Evolutionary conservation across 169 alveolate species (phyloP), one percentile per base, ranked within the genome.

Genomic region (Eimeria nieschulzi): DNA sequence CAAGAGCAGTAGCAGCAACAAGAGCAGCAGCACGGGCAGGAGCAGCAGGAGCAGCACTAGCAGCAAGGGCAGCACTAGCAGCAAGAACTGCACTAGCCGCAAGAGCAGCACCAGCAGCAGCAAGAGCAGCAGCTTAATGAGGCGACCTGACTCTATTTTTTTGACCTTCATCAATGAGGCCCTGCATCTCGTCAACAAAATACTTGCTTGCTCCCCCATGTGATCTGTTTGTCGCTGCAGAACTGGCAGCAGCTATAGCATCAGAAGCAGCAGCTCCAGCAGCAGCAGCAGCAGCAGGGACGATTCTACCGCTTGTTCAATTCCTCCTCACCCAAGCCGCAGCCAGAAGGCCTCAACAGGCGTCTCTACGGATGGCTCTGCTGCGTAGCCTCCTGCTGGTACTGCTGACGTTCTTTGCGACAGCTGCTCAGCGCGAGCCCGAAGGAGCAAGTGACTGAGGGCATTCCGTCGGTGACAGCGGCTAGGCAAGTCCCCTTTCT

Each of bases 331-430:
- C 12, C 46, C 25, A 26, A 15, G 76, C 17, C 46, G 56, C 33
- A 26, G 39, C 66, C 64, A 19, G 25, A 7, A 64, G 64, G 25
- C 64, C 64, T 75, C 83, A 8, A 64, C 83, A 9, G 21, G 64
- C 15, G 83, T 53, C 51, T 59, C 83, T 51, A n/a, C 83, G 55
- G 59, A 17, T 33, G 83, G 39, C 51, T 33, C 83, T 75, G 83
- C 83, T 75, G 83, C 83, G 12, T 64, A 39, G 23, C 2, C 23
- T 15, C 15, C 83, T 39, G 59, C 83, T 6, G 25, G 64, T 51
- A 12, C 66, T 75, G 83, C 83, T 51, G 83, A 33, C n/a, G 66
- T 75, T 12, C 5, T 17, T 63, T 75, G 83, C 83, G 61, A 64
- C 64, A 75, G 13, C 83, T 33, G 83, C 26, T 75, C 66, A 19